Evolutionary conservation across 2,329 filamentous ascomycete species (phyloP).

Genomic region (Colletotrichum spaethianum): DNA sequence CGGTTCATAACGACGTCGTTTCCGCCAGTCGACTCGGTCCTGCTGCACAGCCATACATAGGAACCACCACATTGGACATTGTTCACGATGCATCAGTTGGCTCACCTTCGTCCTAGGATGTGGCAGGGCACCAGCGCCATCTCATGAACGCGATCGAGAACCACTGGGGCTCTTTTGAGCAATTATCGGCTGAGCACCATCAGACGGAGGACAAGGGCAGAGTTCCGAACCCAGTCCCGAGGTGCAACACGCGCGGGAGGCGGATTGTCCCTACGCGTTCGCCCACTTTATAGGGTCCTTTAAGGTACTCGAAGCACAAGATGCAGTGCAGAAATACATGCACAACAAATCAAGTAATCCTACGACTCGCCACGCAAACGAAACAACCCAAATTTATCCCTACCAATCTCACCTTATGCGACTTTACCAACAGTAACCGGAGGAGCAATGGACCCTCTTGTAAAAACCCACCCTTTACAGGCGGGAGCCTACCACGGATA

Average conservation of each 20-base stretch:
- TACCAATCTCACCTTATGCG: not conserved
- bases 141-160: not conserved
- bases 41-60: constrained; percentile 1
- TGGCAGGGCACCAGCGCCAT: not conserved
- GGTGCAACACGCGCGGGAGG: not conserved
- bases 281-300: not conserved
- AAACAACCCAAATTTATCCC: constrained; percentile 26
- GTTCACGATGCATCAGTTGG: constrained; percentile 6
- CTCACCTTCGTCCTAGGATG: not conserved
- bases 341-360: not conserved
- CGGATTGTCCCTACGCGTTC: not conserved
- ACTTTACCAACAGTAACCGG: not conserved
- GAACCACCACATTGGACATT: not conserved
- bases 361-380: constrained; percentile 17
- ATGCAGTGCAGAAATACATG: not conserved
- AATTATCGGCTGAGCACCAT: not conserved
- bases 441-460: constrained; percentile 17
- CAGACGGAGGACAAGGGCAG: too few species aligned
- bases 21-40: not conserved
- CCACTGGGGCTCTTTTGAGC: too few species aligned
- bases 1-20: not conserved
- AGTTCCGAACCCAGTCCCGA: not conserved
- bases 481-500: not conserved
- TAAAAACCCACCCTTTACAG: not conserved
- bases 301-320: not conserved